These are phyloP conservation scores for Sporothrix phasma DNA, from an alignment of 2,329 filamentous ascomycete species.

Conservation along the genomic window DNA sequence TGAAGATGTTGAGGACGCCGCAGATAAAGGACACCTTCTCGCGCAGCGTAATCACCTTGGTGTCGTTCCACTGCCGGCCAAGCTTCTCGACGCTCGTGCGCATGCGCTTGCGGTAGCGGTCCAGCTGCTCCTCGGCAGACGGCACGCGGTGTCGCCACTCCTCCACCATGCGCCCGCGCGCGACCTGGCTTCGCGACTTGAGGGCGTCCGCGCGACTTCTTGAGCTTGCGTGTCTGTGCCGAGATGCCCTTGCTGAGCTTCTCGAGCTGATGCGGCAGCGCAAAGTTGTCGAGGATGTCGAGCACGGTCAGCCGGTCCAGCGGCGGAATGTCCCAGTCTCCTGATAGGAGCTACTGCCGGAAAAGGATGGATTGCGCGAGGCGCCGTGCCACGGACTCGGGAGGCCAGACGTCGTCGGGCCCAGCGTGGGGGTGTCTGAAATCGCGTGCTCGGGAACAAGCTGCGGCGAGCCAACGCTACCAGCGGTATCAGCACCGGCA, in stretches of 20 bases:
- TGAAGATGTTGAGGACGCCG: slow-evolving; percentile 93
- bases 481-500: background rate
- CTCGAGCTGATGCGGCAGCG: slow-evolving; percentile 80
- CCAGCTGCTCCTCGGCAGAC: slow-evolving; percentile 82
- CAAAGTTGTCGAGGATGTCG: slow-evolving; percentile 89
- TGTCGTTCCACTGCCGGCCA: slow-evolving; percentile 77
- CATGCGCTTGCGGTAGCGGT: slow-evolving; percentile 84
- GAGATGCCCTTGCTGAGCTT: slow-evolving; percentile 77
- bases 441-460: slow-evolving; percentile 36
- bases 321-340: slow-evolving; percentile 88
- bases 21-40: slow-evolving; percentile 96
- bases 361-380: slow-evolving; percentile 72
- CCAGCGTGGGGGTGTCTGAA: slow-evolving; percentile 42
- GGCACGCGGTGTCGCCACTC: slow-evolving; percentile 84
- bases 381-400: slow-evolving; percentile 26
- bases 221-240: slow-evolving; percentile 75
- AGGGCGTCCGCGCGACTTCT: slow-evolving; percentile 71
- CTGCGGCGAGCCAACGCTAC: slow-evolving; percentile 31
- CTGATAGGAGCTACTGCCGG: slow-evolving; percentile 74
- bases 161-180: slow-evolving; percentile 83
- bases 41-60: slow-evolving; percentile 73
- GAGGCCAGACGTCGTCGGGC: slow-evolving; percentile 26
- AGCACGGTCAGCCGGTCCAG: slow-evolving; percentile 85
- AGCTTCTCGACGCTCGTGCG: slow-evolving; percentile 79
- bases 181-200: slow-evolving; percentile 63